A percentile compares a stretch with the other conserved stretches of the same genome.
These are phyloP conservation scores for Dactylellina drechsleri DNA, from an alignment of 2,329 filamentous ascomycete genomes.

Conservation along the genomic window DNA sequence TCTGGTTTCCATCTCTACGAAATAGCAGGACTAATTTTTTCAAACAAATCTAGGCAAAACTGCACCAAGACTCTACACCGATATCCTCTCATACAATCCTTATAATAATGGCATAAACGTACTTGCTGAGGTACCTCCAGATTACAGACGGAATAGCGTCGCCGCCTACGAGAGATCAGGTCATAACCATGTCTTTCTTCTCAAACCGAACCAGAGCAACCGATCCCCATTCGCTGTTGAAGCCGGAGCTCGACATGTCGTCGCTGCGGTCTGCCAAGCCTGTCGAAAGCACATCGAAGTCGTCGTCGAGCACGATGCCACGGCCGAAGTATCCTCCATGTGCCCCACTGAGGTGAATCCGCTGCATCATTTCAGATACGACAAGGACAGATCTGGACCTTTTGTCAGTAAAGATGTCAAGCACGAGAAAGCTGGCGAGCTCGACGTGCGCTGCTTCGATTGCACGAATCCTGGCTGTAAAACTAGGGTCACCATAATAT, in stretches of 20 bases:
- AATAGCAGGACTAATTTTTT: background rate
- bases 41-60: slow-evolving; percentile 64
- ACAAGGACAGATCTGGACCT: slow-evolving; percentile 50
- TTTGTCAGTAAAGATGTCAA: slow-evolving; percentile 29
- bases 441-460: slow-evolving; percentile 67
- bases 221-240: slow-evolving; percentile 60
- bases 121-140: slow-evolving; percentile 69
- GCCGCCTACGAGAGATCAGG: slow-evolving; percentile 59
- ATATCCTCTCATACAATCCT: slow-evolving; percentile 67
- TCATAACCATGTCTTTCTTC: slow-evolving; percentile 67
- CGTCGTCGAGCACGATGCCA: slow-evolving; percentile 66
- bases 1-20: background rate
- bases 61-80: slow-evolving; percentile 63
- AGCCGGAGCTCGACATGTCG: slow-evolving; percentile 64
- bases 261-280: slow-evolving; percentile 70
- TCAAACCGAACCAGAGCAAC: slow-evolving; percentile 68
- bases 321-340: slow-evolving; percentile 59
- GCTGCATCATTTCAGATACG: slow-evolving; percentile 68
- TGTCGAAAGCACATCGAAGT: slow-evolving; percentile 73
- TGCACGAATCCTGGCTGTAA: slow-evolving; percentile 71
- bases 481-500: slow-evolving; percentile 66
- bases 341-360: slow-evolving; percentile 66
- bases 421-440: slow-evolving; percentile 58
- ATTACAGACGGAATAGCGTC: slow-evolving; percentile 59
- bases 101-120: slow-evolving; percentile 67